Base-by-base conservation (phyloP, 2,329 filamentous ascomycete species). In the Chaetomiaceae sp. region DNA sequence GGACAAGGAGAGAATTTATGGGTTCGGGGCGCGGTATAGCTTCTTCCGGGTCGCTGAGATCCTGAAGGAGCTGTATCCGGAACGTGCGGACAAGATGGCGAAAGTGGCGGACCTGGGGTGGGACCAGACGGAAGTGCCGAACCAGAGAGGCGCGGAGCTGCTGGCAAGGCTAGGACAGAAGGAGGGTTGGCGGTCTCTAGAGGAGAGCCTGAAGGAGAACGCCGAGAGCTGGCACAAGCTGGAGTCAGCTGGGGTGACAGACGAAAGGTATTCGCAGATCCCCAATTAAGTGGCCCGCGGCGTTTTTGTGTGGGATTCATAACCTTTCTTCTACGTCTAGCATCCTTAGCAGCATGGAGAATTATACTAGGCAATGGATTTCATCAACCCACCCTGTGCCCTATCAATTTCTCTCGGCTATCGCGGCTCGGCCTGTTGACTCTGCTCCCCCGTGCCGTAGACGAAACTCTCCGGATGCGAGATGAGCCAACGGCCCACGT, bases 61-160 rank as follows among this genome's bases (percentile, higher is more conserved):
- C 5, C 23, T 70, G 49, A 58, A 57, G 48, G 25, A 60, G 43
- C 46, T 68, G 33, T 64, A 66, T 45, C 66, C 66, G 0, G 59
- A 64, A 10, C 59, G 58, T 18, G 56, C 53, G 36, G 57, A 62
- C 0, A 56, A 55, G 48, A 23, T 68, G 29, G 60, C 55, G 0
- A 48, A 48, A 9, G 43, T 66, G 8, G 48, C 60, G 14, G 61
- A 65, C 23, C 50, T 54, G 11, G 66, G 65, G 0, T 64, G 61
- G 63, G 66, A 69, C 29, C 60, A 64, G 48, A 65, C 61, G 1
- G 64, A 64, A 6, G 64, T 68, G n/a, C 64, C 67, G 7, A 66
- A 64, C 32, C 9, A 65, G 42, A 61, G 63, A 32, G 60, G 60
- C 4, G 42, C 52, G 4, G 56, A 63, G 25, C 44, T 69, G 37